These are phyloP conservation scores for Colletotrichum sp. DNA, from an alignment of 2,329 filamentous ascomycete genomes.

Conservation along the genomic window DNA sequence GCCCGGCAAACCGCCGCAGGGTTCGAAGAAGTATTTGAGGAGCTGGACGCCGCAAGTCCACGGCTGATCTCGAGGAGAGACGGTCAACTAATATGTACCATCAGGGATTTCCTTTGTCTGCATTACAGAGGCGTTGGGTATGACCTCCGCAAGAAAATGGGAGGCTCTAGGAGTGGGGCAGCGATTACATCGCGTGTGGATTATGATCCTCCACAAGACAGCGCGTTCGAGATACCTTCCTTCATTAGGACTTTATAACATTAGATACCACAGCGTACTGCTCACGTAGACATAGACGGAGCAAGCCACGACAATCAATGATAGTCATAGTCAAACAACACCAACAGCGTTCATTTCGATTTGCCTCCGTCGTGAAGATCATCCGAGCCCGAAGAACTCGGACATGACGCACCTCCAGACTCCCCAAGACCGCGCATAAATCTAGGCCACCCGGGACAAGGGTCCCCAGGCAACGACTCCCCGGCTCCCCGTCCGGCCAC, in stretches of 20 bases:
- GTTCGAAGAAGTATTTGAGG: not conserved
- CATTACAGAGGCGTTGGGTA: not conserved
- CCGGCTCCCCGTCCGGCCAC: not conserved
- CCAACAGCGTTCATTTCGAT: not conserved
- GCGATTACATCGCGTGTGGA: not conserved
- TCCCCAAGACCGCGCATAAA: not conserved
- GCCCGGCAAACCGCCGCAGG: not conserved
- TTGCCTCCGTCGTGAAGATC: not conserved
- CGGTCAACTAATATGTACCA: conserved; percentile 14
- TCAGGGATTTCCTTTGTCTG: not conserved
- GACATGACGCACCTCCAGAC: not conserved
- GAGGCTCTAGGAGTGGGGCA: not conserved
- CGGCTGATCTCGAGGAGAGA: not conserved
- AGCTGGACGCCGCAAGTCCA: not conserved
- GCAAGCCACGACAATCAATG: not conserved
- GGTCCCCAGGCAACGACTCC: not conserved
- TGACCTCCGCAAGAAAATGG: not conserved
- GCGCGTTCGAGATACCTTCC: conserved; percentile 2
- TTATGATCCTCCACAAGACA: conserved; percentile 2
- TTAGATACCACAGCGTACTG: conserved; percentile 11
- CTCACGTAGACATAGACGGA: not conserved
- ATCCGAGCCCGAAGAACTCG: not conserved
- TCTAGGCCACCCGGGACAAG: not conserved
- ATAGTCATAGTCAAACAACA: not conserved
- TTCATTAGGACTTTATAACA: conserved; percentile 6